A percentile compares a stretch with the other conserved stretches of the same genome.
phyloP scores from a whole-genome alignment of 139 green algal genomes.

The Closterium sp. region DNA sequence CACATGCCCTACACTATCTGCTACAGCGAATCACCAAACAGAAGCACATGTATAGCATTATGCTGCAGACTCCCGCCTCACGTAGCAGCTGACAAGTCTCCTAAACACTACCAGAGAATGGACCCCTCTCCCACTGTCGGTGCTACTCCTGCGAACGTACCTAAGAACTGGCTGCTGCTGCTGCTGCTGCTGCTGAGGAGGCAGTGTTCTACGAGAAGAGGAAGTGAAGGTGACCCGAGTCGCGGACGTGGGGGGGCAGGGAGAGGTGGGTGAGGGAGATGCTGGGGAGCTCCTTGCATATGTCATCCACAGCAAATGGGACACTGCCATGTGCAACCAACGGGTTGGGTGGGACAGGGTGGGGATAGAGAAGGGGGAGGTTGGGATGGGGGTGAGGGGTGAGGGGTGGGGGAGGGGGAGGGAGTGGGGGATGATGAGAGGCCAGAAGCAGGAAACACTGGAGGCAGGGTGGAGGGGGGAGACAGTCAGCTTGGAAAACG shows the following conservation, averaged over 20 bases:
- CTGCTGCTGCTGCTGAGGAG: neutral
- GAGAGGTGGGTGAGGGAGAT: conserved; percentile 19
- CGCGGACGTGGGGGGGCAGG: conserved; percentile 19
- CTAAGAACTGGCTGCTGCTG: no score
- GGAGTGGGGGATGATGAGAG: neutral
- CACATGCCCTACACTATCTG: no score
- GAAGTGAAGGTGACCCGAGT: conserved; percentile 42
- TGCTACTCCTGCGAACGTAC: no score
- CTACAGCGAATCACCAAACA: no score
- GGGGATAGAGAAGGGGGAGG: neutral
- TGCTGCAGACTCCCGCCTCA: no score
- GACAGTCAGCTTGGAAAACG: no score
- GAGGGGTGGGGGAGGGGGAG: neutral
- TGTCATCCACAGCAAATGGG: conserved; percentile 56
- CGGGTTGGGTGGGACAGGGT: neutral
- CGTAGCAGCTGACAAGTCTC: no score
- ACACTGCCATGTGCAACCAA: conserved; percentile 20
- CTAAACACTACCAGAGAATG: no score
- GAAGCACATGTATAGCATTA: no score
- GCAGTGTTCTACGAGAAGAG: conserved; percentile 10
- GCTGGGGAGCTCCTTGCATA: conserved; percentile 17
- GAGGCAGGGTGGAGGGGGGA: neutral
- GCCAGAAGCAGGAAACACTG: neutral
- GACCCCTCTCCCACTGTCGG: no score
- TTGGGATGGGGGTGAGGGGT: neutral